Evolutionary conservation across 2,329 filamentous ascomycete genomes (phyloP), one percentile per base, ranked within the genome.

Genomic region (Curvularia lunata): DNA sequence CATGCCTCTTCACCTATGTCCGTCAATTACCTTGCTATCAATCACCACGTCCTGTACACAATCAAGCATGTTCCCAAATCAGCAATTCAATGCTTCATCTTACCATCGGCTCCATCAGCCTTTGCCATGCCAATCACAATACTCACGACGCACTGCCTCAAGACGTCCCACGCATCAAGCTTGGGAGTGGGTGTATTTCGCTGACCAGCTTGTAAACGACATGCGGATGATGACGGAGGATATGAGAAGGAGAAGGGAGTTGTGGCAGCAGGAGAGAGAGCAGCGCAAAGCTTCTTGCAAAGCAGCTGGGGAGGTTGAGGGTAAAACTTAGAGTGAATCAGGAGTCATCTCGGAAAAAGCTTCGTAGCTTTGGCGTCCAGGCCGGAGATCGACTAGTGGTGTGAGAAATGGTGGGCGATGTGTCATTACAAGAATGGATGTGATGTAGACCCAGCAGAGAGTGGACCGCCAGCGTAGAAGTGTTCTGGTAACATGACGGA

Each of bases 221-320:
- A 59, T 59, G 13, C 32, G 48, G 12, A 42, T 19, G 5, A 40
- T 61, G 56, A 38, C 30, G 23, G 38, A 55, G 8, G 55, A 61
- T n/a, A 61, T 61, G 52, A 27, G 40, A 28, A 38, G 28, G 13
- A 61, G 32, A 10, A 55, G 52, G 37, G 19, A 16, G 19, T 34
- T 55, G 45, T 61, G 59, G 59, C 27, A 49, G 9, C 27, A 53
- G 41, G 43, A 58, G 23, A 40, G 58, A 4, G 48, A 61, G 45
- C 16, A 28, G 30, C 41, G n/a, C 3, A 45, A 28, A 2, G 19
- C 8, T 5, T n/a, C 10, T 4, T 13, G 30, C n/a, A 16, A 28
- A 18, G 23, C n/a, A 19, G 27, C 4, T 4, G 28, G 5, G 12
- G 43, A 9, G 10, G 27, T 2, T 9, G 3, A 27, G 12, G 4